These are phyloP conservation scores for Cutaneotrichosporon sp. DNA, from an alignment of 1,284 basidiomycete species.

Conservation along the genomic window DNA sequence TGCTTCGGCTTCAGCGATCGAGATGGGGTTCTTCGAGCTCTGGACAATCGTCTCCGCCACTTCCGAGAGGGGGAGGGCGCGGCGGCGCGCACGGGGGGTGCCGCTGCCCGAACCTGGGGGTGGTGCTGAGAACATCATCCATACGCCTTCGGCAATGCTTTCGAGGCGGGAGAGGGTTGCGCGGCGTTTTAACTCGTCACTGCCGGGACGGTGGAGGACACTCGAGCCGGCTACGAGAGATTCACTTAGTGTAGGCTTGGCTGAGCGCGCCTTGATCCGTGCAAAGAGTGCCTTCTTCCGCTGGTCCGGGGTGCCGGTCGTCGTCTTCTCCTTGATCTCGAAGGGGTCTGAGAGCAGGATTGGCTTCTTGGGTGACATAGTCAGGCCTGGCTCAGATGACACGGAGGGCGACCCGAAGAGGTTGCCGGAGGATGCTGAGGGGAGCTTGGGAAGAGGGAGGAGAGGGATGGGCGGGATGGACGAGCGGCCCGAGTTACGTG, in stretches of 20 bases:
- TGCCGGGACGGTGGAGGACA: slow-evolving; percentile 17
- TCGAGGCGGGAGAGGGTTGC: slow-evolving; percentile 51
- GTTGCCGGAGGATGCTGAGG: slow-evolving; percentile 7
- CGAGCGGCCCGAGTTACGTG: slow-evolving; percentile 31
- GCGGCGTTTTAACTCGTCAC: slow-evolving; percentile 51
- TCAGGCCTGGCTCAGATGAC: slow-evolving; percentile 18
- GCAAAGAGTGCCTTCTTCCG: slow-evolving; percentile 48
- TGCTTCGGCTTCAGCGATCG: slow-evolving; percentile 50
- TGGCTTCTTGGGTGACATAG: slow-evolving; percentile 10
- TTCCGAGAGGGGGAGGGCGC: slow-evolving; percentile 49
- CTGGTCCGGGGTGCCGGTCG: slow-evolving; percentile 40
- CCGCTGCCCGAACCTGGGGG: slow-evolving; percentile 31
- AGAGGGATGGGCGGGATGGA: slow-evolving; percentile 49
- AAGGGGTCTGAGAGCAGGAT: slow-evolving; percentile 42
- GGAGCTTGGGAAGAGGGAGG: slow-evolving; percentile 43
- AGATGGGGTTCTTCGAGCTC: slow-evolving; percentile 53
- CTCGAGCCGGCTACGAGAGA: slow-evolving; percentile 24
- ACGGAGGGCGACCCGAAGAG: slow-evolving; percentile 31
- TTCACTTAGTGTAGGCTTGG: slow-evolving; percentile 34
- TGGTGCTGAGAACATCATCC: slow-evolving; percentile 52
- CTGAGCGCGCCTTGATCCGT: slow-evolving; percentile 47
- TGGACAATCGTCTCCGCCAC: slow-evolving; percentile 52
- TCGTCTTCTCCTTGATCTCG: slow-evolving; percentile 28
- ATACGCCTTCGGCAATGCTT: slow-evolving; percentile 52
- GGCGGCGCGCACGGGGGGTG: slow-evolving; percentile 40